A percentile compares a stretch with the other conserved stretches of the same genome.
These are phyloP conservation scores for Angophora floribunda DNA, from an alignment of 345 rosid genomes.

Conservation along the genomic window DNA sequence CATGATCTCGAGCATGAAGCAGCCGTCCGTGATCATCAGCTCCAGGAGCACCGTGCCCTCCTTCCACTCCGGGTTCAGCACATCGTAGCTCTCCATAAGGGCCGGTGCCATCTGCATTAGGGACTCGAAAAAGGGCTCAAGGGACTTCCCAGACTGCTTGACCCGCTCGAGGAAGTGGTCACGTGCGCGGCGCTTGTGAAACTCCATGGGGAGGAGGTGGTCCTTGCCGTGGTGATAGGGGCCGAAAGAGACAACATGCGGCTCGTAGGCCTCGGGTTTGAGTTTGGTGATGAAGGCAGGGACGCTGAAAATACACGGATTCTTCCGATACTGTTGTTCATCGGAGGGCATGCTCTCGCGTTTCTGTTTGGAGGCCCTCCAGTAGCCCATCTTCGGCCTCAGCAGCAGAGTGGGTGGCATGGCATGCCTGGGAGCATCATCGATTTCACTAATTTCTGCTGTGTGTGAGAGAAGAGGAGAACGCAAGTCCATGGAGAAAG, in stretches of 20 bases:
- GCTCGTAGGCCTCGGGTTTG: constrained; percentile 20
- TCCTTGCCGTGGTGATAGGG: constrained; percentile 10
- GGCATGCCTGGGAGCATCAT: not conserved
- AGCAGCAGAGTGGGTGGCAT: too few species aligned
- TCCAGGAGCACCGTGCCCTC: constrained; percentile 1
- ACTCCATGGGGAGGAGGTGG: not conserved
- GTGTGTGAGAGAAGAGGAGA: not conserved
- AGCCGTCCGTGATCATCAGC: constrained; percentile 41
- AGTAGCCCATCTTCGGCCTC: too few species aligned
- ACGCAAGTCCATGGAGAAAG: not conserved
- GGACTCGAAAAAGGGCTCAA: not conserved
- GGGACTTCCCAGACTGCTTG: not conserved
- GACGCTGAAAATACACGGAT: constrained; percentile 30
- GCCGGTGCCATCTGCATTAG: not conserved
- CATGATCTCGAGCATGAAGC: constrained; percentile 42
- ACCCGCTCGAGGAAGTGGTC: not conserved
- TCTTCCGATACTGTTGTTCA: not conserved
- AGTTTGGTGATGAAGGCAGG: constrained; percentile 14
- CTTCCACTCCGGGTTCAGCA: not conserved
- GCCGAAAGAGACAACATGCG: constrained; percentile 30
- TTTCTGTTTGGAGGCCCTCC: too few species aligned
- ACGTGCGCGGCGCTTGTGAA: not conserved
- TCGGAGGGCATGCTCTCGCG: not conserved
- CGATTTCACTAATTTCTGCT: too few species aligned
- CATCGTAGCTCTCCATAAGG: not conserved